These are phyloP conservation scores for Ustilago trichophora DNA, from an alignment of 1,284 basidiomycete species.

Conservation along the genomic window DNA sequence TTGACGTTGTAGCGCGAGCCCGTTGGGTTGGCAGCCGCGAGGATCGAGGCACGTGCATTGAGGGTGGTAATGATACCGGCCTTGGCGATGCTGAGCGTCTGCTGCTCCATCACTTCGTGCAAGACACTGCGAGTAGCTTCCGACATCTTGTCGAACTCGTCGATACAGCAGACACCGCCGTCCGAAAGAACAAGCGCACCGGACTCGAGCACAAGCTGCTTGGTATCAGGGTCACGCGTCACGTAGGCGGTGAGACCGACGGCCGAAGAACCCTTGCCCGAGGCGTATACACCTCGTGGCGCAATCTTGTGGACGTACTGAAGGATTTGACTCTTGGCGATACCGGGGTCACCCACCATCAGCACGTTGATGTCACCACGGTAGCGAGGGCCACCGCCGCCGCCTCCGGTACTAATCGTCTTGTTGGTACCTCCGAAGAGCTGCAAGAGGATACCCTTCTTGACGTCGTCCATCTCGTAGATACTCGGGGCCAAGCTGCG, in stretches of 20 bases:
- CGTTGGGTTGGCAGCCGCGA: constrained; percentile 96
- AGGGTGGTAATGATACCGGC: constrained; percentile 98
- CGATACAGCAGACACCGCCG: constrained; percentile 98
- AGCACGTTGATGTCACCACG: constrained; percentile 97
- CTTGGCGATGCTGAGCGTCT: constrained; percentile 99
- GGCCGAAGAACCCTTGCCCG: constrained; percentile 96
- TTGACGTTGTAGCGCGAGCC: constrained; percentile 93
- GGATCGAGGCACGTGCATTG: constrained; percentile 94
- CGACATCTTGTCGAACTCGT: constrained; percentile 99
- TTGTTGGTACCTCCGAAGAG: constrained; percentile 98
- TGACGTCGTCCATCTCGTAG: constrained; percentile 98
- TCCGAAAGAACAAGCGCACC: constrained; percentile 96
- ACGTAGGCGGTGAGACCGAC: constrained; percentile 98
- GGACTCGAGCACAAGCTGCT: constrained; percentile 95
- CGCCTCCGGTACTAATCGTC: constrained; percentile 88
- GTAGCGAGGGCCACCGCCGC: constrained; percentile 92
- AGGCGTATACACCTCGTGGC: constrained; percentile 83
- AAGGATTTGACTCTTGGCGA: constrained; percentile 90
- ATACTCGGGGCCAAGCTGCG: constrained; percentile 90
- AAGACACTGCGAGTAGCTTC: constrained; percentile 94
- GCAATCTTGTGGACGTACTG: constrained; percentile 98
- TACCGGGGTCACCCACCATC: constrained; percentile 96
- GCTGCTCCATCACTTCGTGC: constrained; percentile 99
- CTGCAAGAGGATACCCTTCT: constrained; percentile 95
- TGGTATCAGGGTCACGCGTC: constrained; percentile 95